Base-by-base conservation (phyloP, 192 early-diverging fungal genomes). In the Coemansia sp. region DNA sequence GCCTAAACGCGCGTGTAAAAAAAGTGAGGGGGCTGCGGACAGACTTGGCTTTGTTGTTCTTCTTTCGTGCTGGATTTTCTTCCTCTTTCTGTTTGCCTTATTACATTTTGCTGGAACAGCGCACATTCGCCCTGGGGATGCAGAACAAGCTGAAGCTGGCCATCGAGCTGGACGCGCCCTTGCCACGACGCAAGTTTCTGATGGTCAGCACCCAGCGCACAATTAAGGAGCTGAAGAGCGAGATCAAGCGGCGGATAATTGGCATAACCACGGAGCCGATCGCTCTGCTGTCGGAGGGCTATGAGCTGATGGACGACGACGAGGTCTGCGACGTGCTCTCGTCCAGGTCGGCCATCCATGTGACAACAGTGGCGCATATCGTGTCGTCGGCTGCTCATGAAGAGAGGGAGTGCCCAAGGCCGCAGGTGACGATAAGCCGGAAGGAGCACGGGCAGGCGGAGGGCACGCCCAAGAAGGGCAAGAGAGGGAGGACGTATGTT, bases 241-340 rank as follows among this genome's bases (percentile, higher is more conserved):
- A 72, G 32, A 55, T 72, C 27, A 46, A 32, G 12, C 55, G 68
- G 12, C 68, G 68, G 19, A 28, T 72, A 9, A 18, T 32, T 1
- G 16, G 32, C 3, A 41, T 71, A 5, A 56, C 53, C 20, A 38
- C 21, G 0, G 43, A 50, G n/a, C 60, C 68, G 2, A 37, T 71
- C 11, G 20, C 26, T 0, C 43, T 71, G 3, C 18, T 38, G 0
- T 29, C 30, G 2, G 43, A 48, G 23, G 68, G 56, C 5, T 64
- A 40, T 33, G 68, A 64, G 47, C 46, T 71, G 22, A 71, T 71
- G 68, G 68, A 71, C 36, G 61, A 71, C 12, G 68, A 64, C 12
- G 35, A 44, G 9, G 63, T 58, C 11, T 14, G 4, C 5, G 63
- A 66, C 35, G 23, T 66, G 11, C 22, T 66, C 22, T 7, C 10